Evolutionary conservation across 1,284 basidiomycete species (phyloP).

Genomic region (Marasmius fiardii): DNA sequence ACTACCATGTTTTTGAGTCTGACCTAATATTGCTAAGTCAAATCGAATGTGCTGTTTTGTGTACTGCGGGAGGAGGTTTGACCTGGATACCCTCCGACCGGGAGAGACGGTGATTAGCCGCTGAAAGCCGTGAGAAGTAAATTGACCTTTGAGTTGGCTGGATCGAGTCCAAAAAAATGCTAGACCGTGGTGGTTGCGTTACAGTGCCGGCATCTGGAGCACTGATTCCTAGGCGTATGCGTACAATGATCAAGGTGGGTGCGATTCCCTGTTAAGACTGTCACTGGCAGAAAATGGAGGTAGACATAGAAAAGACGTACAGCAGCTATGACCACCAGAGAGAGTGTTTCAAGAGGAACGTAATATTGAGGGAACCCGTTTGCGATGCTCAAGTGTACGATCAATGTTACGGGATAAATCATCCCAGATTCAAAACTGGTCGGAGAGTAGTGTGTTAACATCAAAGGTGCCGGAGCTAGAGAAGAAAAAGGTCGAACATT

Average conservation of each 20-base stretch:
- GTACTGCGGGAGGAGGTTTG: too few species aligned
- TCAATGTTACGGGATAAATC: background rate
- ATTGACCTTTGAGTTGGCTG: too few species aligned
- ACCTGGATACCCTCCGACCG: too few species aligned
- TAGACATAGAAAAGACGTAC: background rate
- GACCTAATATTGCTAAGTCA: too few species aligned
- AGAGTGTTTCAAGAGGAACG: background rate
- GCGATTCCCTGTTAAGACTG: background rate
- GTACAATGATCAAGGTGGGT: background rate
- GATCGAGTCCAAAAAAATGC: too few species aligned
- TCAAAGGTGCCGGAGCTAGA: background rate
- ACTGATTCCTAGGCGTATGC: background rate
- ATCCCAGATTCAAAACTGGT: constrained; percentile 1
- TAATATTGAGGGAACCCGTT: background rate
- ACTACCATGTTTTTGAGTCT: too few species aligned
- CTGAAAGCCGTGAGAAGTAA: too few species aligned
- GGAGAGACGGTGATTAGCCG: too few species aligned
- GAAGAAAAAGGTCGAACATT: background rate
- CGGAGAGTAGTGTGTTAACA: background rate
- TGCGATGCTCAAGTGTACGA: background rate
- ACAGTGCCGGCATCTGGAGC: background rate
- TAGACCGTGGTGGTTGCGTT: background rate
- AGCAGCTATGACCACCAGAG: background rate
- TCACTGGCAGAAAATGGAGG: background rate
- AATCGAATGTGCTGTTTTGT: too few species aligned